Percentiles rank a stretch among this genome's conserved stretches.
Conservation (phyloP, 192 early-diverging fungal genomes). For the Coemansia sp. region DNA sequence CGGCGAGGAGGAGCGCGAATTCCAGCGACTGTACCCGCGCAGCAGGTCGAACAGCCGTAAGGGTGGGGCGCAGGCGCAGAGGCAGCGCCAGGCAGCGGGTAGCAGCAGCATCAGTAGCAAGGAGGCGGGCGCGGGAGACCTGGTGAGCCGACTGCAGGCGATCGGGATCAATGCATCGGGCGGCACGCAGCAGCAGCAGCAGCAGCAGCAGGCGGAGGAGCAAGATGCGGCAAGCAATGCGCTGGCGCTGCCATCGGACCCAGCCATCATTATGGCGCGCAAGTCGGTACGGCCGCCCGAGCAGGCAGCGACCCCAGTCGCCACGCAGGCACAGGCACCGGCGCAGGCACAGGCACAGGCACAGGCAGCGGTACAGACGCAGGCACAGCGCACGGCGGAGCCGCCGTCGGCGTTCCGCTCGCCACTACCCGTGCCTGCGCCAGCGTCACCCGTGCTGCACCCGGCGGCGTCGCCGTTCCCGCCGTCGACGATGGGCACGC, state of each 20-base stretch:
- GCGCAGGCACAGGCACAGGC: not conserved
- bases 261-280: conserved; percentile 42
- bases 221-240: conserved; percentile 7
- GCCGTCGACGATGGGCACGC: conserved; percentile 43
- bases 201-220: not conserved
- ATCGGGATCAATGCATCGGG: conserved; percentile 28
- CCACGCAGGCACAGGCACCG: not conserved
- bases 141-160: conserved; percentile 45
- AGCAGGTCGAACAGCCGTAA: conserved; percentile 47
- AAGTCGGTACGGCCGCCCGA: conserved; percentile 37
- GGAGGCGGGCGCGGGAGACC: conserved; percentile 2
- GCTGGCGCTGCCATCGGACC: conserved; percentile 13
- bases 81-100: conserved; percentile 5
- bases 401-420: conserved; percentile 26
- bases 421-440: conserved; percentile 19
- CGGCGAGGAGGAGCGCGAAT: conserved; percentile 35
- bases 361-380: not conserved
- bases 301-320: not conserved
- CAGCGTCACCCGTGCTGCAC: conserved; percentile 31
- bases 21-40: conserved; percentile 39
- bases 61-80: conserved; percentile 10
- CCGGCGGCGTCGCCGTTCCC: conserved; percentile 44
- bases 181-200: conserved; percentile 1
- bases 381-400: not conserved
- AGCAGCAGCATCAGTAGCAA: conserved; percentile 15